These are phyloP conservation scores for Patellifolia procumbens DNA, from an alignment of 179 eudicot genomes.

Conservation along the genomic window DNA sequence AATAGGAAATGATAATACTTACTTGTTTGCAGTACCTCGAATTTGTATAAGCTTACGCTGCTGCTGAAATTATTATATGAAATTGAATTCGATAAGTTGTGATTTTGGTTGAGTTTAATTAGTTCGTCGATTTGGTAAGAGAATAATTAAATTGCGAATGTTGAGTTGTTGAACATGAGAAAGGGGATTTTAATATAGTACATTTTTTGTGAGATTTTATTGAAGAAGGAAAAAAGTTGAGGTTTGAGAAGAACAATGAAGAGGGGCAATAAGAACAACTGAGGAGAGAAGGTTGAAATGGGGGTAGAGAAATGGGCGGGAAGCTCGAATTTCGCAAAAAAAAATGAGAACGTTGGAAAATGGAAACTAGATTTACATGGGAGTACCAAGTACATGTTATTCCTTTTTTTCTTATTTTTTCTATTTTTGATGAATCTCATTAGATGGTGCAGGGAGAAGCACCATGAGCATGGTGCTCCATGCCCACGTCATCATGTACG, in stretches of 20 bases:
- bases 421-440: too few relatives aligned
- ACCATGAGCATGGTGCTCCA: too few relatives aligned
- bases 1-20: slow-evolving; percentile 7
- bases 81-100: not conserved
- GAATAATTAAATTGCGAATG: not conserved
- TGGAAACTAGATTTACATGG: too few relatives aligned
- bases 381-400: too few relatives aligned
- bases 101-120: not conserved
- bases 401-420: too few relatives aligned
- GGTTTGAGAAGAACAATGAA: not conserved
- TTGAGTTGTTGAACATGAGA: slow-evolving; percentile 2
- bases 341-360: slow-evolving; percentile 15
- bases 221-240: not conserved
- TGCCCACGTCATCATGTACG: too few relatives aligned
- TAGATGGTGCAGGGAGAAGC: too few relatives aligned
- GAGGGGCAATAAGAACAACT: not conserved
- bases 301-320: slow-evolving; percentile 28
- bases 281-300: too few relatives aligned
- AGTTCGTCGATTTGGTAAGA: not conserved
- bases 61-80: not conserved
- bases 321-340: slow-evolving; percentile 23
- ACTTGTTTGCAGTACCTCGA: not conserved
- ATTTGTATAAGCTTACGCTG: not conserved
- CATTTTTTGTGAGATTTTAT: not conserved
- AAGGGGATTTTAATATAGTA: not conserved